A percentile compares a stretch with the other conserved stretches of the same genome.
Evolutionary conservation across 805 yeast species (phyloP).

Genomic region (Nakazawaea ambrosiae): DNA sequence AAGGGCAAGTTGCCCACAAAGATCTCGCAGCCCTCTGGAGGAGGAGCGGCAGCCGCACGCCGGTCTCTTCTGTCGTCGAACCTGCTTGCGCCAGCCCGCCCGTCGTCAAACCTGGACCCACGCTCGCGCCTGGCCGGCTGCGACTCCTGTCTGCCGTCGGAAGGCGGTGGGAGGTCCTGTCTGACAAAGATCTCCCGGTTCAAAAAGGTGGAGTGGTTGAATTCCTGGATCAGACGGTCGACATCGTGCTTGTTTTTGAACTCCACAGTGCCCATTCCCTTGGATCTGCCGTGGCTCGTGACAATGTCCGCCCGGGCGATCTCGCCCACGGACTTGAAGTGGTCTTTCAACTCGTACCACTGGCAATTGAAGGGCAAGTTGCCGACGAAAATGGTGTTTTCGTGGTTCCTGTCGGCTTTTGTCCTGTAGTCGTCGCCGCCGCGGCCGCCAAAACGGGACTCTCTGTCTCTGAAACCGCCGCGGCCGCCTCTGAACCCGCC

Average conservation of each 20-base stretch:
- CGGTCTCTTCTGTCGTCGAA: slow-evolving; percentile 15
- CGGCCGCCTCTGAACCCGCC: slow-evolving; percentile 2
- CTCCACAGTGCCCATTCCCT: slow-evolving; percentile 92
- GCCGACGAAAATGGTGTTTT: slow-evolving; percentile 66
- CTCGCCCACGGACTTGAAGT: slow-evolving; percentile 53
- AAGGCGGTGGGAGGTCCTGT: slow-evolving; percentile 85
- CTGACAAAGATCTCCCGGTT: slow-evolving; percentile 86
- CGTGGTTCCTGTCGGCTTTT: slow-evolving; percentile 50
- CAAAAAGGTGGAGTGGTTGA: slow-evolving; percentile 54
- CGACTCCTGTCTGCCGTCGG: slow-evolving; percentile 16
- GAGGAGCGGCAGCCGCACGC: slow-evolving; percentile 12
- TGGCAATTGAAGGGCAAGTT: slow-evolving; percentile 63
- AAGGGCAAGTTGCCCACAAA: slow-evolving; percentile 81
- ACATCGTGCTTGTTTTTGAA: slow-evolving; percentile 62
- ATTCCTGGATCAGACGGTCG: slow-evolving; percentile 59
- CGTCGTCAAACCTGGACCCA: slow-evolving; percentile 13
- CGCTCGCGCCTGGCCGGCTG: slow-evolving; percentile 13
- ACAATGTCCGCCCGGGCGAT: slow-evolving; percentile 81
- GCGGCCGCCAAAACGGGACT: slow-evolving; percentile 20
- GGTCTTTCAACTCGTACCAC: slow-evolving; percentile 50
- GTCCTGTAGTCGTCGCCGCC: slow-evolving; percentile 22
- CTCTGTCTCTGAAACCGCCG: slow-evolving; percentile 7
- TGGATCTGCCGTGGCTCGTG: slow-evolving; percentile 67
- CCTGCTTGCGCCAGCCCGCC: slow-evolving; percentile 18
- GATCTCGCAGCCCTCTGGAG: slow-evolving; percentile 40